These are phyloP conservation scores for Alternaria sp. DNA, from an alignment of 2,329 filamentous ascomycete species.

Conservation along the genomic window DNA sequence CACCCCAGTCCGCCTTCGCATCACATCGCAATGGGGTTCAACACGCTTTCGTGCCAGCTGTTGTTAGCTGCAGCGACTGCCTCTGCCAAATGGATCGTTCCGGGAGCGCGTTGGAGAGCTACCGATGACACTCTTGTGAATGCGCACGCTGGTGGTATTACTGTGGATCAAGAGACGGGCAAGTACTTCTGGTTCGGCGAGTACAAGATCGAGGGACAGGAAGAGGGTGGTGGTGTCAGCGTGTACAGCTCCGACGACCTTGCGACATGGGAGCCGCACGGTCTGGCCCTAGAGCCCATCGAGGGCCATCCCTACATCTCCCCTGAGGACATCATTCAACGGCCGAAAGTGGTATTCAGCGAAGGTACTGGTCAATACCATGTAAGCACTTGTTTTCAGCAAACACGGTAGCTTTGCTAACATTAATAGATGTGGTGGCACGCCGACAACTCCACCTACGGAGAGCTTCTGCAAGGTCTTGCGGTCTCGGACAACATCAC, in stretches of 20 bases:
- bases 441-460: conserved; percentile 64
- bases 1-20: conserved; percentile 1
- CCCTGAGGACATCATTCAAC: conserved; percentile 64
- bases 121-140: conserved; percentile 66
- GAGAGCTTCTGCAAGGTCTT: conserved; percentile 63
- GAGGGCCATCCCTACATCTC: conserved; percentile 63
- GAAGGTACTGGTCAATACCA: conserved; percentile 62
- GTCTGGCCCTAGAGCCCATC: conserved; percentile 62
- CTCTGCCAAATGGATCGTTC: conserved; percentile 64
- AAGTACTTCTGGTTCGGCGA: conserved; percentile 69
- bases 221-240: conserved; percentile 65
- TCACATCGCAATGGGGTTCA: conserved; percentile 23
- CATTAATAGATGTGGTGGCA: conserved; percentile 63
- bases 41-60: conserved; percentile 25
- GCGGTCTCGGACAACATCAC: conserved; percentile 60
- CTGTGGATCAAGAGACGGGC: conserved; percentile 58
- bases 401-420: background rate
- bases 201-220: conserved; percentile 64
- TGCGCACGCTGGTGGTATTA: conserved; percentile 66
- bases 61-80: conserved; percentile 30
- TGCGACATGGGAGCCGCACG: conserved; percentile 65
- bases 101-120: conserved; percentile 66
- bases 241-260: conserved; percentile 66
- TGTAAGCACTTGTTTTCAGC: conserved; percentile 42
- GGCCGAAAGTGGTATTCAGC: conserved; percentile 68